A percentile compares a stretch with the other conserved stretches of the same genome.
Evolutionary conservation across 306 rosid species (phyloP).

Genomic region (Vigna radiata): DNA sequence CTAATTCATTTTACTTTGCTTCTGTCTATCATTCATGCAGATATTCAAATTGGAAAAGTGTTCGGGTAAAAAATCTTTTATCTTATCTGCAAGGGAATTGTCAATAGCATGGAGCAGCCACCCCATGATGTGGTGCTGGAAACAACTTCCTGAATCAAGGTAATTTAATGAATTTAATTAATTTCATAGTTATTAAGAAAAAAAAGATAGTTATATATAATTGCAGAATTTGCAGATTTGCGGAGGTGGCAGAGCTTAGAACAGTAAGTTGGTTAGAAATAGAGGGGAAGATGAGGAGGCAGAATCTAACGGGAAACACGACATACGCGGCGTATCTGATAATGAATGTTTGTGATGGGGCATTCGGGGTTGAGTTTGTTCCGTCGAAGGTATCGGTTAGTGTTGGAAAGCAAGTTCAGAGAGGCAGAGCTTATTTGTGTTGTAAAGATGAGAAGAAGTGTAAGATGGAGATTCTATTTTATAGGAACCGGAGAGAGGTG

Average conservation of each 20-base stretch:
- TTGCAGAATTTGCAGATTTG: conserved; percentile 48
- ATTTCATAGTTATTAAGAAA: too few relatives aligned
- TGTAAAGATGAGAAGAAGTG: conserved; percentile 35
- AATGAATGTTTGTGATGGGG: conserved; percentile 51
- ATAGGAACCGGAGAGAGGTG: conserved; percentile 43
- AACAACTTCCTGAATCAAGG: conserved; percentile 57
- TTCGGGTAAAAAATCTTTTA: conserved; percentile 52
- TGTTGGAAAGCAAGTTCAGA: conserved; percentile 42
- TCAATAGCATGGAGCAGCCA: conserved; percentile 55
- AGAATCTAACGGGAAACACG: conserved; percentile 54
- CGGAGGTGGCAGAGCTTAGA: conserved; percentile 59
- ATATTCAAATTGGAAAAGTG: conserved; percentile 54
- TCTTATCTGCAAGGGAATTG: conserved; percentile 66
- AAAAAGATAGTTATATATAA: too few relatives aligned
- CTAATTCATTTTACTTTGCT: too few relatives aligned
- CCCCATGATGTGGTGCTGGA: conserved; percentile 69
- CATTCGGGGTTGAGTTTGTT: conserved; percentile 58
- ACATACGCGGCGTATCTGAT: conserved; percentile 61
- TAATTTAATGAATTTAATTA: background rate
- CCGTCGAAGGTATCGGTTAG: conserved; percentile 48
- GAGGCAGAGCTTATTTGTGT: conserved; percentile 44
- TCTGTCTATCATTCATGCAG: conserved; percentile 32
- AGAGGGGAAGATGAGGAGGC: conserved; percentile 54
- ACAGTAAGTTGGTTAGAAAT: conserved; percentile 66
- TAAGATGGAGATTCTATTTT: conserved; percentile 50